Base-by-base conservation (phyloP, 1,284 basidiomycete species). In the Boletus mariae region DNA sequence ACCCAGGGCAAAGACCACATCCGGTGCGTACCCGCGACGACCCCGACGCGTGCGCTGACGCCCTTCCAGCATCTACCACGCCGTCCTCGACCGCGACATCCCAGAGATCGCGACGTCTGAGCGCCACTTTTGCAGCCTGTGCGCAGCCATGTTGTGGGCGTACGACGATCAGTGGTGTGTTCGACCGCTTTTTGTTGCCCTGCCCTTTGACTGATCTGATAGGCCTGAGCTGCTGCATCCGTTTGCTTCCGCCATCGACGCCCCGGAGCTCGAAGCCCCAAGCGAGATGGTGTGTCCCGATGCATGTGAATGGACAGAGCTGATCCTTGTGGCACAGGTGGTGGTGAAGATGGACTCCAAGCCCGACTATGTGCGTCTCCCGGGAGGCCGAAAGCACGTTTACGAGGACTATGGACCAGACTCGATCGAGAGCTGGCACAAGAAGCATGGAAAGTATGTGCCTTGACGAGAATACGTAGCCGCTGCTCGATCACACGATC, bases 131-230 rank as follows among this genome's bases (percentile, higher is more conserved):
- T 84, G 82, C 60, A 73, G 72, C 28, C 78, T 75, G 57, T 85
- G 81, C 60, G 80, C 81, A 1, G 65, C 74, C 42, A 84, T 85
- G 82, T 67, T 85, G 4, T 84, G 83, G 83, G 60, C 82, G 10
- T 84, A 76, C 49, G 79, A 83, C 49, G 59, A 71, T 44, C 57
- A 53, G 3, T 83, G 81, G 82, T 82, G n/a, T n/a, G n/a, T n/a
- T n/a, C n/a, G n/a, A 45, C 34, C 20, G 20, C 20, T 20, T 20
- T 20, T 20, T 20, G 20, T 20, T 20, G 20, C 20, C 17, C 20
- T 20, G 20, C 20, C 2, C 20, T 20, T 20, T 2, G 20, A 20
- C 20, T 20, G 2, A 20, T 20, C 20, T 2, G 15, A 37, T 8
- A 37, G 82, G 82, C 81, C 82, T 0, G 79, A 83, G 34, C 62